These are phyloP conservation scores for Ustilaginoidea virens DNA, from an alignment of 2,329 filamentous ascomycete species.

Conservation along the genomic window DNA sequence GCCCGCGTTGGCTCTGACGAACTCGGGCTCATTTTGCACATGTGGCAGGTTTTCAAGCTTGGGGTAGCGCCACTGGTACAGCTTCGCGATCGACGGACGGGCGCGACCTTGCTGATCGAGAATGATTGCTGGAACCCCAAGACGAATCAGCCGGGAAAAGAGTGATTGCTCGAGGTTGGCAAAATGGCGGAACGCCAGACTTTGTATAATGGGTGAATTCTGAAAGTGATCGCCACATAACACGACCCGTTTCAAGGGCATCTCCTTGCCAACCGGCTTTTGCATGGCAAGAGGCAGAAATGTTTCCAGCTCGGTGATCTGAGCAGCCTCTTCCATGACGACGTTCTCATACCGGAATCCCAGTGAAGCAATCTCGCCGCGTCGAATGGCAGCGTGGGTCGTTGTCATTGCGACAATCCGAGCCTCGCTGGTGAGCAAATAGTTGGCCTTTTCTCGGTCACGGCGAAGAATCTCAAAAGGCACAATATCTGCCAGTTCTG, in stretches of 20 bases:
- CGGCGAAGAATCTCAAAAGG: conserved; percentile 89
- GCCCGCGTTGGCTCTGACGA: conserved; percentile 70
- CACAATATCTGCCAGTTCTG: conserved; percentile 79
- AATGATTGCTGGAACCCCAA: conserved; percentile 81
- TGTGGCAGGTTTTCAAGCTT: conserved; percentile 64
- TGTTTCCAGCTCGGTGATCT: conserved; percentile 94
- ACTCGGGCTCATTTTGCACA: conserved; percentile 55
- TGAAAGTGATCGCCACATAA: conserved; percentile 92
- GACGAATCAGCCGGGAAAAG: conserved; percentile 76
- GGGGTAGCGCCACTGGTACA: conserved; percentile 90
- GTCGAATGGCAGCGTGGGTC: conserved; percentile 88
- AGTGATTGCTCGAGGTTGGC: conserved; percentile 93
- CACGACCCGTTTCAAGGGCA: conserved; percentile 73
- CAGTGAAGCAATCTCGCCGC: conserved; percentile 78
- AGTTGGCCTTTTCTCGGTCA: conserved; percentile 87
- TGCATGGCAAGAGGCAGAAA: conserved; percentile 94
- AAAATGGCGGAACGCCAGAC: conserved; percentile 84
- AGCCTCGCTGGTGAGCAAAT: conserved; percentile 89
- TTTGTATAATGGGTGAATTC: conserved; percentile 92
- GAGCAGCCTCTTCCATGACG: conserved; percentile 95
- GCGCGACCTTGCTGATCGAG: conserved; percentile 91
- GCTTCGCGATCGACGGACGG: conserved; percentile 67
- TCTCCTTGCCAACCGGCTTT: conserved; percentile 55
- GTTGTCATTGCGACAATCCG: conserved; percentile 97
- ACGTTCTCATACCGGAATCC: conserved; percentile 97